These are phyloP conservation scores for Populus pruinosa DNA, from an alignment of 345 rosid genomes.

Conservation along the genomic window DNA sequence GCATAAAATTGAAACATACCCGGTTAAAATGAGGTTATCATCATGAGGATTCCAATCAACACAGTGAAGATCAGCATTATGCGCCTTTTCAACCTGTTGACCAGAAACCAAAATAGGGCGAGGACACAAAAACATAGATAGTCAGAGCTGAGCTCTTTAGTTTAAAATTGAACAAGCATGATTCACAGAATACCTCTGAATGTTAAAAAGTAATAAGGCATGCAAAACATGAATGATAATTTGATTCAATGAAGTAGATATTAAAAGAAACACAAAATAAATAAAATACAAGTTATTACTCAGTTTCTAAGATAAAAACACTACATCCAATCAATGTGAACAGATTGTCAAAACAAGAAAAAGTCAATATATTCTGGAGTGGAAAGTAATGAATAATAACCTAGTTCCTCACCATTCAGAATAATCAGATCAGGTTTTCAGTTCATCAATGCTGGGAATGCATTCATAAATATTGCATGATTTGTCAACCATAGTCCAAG, in stretches of 20 bases:
- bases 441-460: background rate
- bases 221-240: background rate
- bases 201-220: background rate
- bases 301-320: background rate
- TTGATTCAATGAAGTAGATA: background rate
- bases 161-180: background rate
- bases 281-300: background rate
- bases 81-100: slow-evolving; percentile 87
- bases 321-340: background rate
- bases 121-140: background rate
- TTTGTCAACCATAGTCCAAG: background rate
- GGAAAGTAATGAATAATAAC: background rate
- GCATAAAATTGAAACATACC: slow-evolving; percentile 45
- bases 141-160: background rate
- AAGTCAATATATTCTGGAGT: background rate
- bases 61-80: slow-evolving; percentile 94
- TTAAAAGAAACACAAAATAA: background rate
- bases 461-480: background rate
- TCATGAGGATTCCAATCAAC: slow-evolving; percentile 98
- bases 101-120: background rate
- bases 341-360: background rate
- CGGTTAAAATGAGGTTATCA: slow-evolving; percentile 80
- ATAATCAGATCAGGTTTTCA: background rate
- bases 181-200: background rate
- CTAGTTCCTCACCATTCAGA: background rate